phyloP scores from a whole-genome alignment of 768 basidiomycete species.

The Pulveroboletus sp. region DNA sequence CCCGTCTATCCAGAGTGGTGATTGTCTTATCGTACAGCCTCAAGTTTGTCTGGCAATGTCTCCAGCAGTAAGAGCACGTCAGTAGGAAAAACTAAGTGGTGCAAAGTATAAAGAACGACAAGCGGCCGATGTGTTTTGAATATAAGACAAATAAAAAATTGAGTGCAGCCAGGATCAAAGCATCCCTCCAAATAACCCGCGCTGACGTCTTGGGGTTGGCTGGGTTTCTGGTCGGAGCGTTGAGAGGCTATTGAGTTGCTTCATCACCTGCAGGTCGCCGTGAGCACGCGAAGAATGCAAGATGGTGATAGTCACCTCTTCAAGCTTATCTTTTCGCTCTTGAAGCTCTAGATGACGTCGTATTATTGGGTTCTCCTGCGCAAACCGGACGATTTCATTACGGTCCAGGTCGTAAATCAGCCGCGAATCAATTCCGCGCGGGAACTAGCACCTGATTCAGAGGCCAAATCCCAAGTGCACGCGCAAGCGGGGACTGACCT shows the following conservation, averaged over 20 bases:
- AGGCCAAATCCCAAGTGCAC: background rate
- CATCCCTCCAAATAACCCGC: conserved; percentile 75
- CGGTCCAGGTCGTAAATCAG: conserved; percentile 92
- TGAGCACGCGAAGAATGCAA: conserved; percentile 4
- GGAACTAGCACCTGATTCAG: conserved; percentile 58
- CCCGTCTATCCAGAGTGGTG: conserved; percentile 13
- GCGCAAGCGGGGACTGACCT: conserved; percentile 47
- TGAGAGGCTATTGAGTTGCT: conserved; percentile 87
- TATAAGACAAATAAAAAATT: background rate
- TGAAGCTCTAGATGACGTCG: conserved; percentile 87
- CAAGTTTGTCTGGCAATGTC: background rate
- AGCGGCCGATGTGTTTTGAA: conserved; percentile 3
- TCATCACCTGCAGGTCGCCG: conserved; percentile 68
- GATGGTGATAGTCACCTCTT: conserved; percentile 56
- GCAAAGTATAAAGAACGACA: conserved; percentile 4
- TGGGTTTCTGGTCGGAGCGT: conserved; percentile 82
- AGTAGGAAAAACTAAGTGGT: background rate
- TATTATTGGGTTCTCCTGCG: conserved; percentile 91
- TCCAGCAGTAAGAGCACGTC: background rate
- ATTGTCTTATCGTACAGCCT: conserved; percentile 17
- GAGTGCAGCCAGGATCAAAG: conserved; percentile 44
- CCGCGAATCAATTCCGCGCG: conserved; percentile 93
- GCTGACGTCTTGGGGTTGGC: conserved; percentile 64
- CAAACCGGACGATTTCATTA: conserved; percentile 84
- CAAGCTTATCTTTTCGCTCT: conserved; percentile 95